A percentile compares a stretch with the other conserved stretches of the same genome.
Evolutionary conservation across 2,329 filamentous ascomycete genomes (phyloP).

Genomic region (Atkinsonella hypoxylon): DNA sequence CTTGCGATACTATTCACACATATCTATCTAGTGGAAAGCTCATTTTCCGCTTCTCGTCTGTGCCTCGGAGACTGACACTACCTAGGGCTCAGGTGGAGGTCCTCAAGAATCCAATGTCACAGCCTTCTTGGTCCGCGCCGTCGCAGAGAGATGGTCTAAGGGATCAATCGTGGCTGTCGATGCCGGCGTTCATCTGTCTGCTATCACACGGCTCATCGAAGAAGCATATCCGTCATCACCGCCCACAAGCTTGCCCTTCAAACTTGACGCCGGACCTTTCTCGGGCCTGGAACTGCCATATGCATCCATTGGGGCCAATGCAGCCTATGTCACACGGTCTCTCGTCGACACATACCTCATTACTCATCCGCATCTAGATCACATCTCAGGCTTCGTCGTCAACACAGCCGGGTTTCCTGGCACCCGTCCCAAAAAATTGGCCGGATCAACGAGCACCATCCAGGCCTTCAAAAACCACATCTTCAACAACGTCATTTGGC

Average conservation of each 20-base stretch:
- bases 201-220: conserved; percentile 71
- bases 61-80: neutral
- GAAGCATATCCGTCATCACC: conserved; percentile 29
- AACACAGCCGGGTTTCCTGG: conserved; percentile 83
- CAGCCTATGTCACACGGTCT: conserved; percentile 63
- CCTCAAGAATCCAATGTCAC: conserved; percentile 85
- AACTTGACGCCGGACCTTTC: conserved; percentile 61
- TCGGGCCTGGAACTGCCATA: conserved; percentile 61
- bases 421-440: conserved; percentile 71
- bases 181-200: conserved; percentile 77
- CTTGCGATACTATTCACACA: neutral
- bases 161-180: conserved; percentile 86
- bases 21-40: neutral
- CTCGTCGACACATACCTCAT: conserved; percentile 84
- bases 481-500: conserved; percentile 98
- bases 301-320: conserved; percentile 60
- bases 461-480: conserved; percentile 86
- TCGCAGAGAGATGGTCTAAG: conserved; percentile 65
- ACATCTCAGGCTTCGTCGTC: conserved; percentile 81
- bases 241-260: conserved; percentile 30
- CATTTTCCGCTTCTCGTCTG: neutral
- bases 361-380: conserved; percentile 94
- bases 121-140: conserved; percentile 76
- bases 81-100: conserved; percentile 76
- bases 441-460: conserved; percentile 80